Conservation (phyloP, 2,329 filamentous ascomycete genomes). For the Arthroderma sp. region DNA sequence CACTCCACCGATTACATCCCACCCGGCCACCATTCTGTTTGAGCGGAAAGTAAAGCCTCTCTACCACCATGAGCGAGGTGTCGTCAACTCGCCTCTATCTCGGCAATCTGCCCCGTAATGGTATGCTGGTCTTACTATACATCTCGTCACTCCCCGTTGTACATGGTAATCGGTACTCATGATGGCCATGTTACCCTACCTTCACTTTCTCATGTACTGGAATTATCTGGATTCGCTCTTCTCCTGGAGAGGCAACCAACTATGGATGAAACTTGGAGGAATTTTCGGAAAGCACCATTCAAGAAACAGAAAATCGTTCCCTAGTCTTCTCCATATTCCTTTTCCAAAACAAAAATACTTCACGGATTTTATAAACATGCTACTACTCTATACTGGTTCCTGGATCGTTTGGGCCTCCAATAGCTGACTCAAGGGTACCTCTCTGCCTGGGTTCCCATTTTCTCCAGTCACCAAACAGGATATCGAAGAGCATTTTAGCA, state of each 20-base stretch:
- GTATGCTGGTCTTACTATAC: constrained; percentile 44
- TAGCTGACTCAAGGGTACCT: constrained; percentile 23
- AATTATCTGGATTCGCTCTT: constrained; percentile 10
- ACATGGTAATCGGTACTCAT: constrained; percentile 5
- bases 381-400: constrained; percentile 6
- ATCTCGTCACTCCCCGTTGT: constrained; percentile 7
- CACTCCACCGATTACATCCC: too few relatives aligned
- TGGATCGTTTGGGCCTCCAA: constrained; percentile 15
- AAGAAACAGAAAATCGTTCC: neutral
- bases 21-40: too few relatives aligned
- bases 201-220: constrained; percentile 7
- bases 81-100: constrained; percentile 92
- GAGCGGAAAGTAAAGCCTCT: neutral
- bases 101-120: constrained; percentile 92
- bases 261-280: neutral
- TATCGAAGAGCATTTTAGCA: constrained; percentile 88
- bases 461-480: constrained; percentile 84
- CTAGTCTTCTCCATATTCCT: neutral
- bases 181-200: constrained; percentile 6
- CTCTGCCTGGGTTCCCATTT: constrained; percentile 20
- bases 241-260: constrained; percentile 3
- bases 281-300: neutral
- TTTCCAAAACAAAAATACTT: neutral
- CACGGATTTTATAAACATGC: too few relatives aligned
- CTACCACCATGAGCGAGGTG: constrained; percentile 59